A percentile compares a stretch with the other conserved stretches of the same genome.
Evolutionary conservation across 441 rosid genomes (phyloP).

Genomic region (Geranium incanum): DNA sequence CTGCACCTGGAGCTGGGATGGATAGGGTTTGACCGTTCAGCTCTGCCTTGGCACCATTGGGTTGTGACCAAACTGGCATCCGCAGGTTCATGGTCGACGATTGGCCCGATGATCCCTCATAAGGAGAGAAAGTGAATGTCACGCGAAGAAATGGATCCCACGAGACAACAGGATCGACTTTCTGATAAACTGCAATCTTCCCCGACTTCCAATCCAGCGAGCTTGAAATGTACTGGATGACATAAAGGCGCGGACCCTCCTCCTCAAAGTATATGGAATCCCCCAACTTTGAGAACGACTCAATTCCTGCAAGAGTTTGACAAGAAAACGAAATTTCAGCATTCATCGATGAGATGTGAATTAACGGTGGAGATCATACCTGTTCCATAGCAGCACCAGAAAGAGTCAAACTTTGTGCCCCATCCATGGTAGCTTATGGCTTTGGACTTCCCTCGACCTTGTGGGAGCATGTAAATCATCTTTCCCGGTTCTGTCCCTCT

Average conservation of each 20-base stretch:
- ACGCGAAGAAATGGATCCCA: constrained; percentile 60
- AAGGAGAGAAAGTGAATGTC: constrained; percentile 40
- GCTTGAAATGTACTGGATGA: constrained; percentile 76
- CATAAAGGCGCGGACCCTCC: constrained; percentile 75
- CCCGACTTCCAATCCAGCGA: constrained; percentile 66
- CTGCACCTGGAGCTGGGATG: constrained; percentile 58
- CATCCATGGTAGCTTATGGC: constrained; percentile 67
- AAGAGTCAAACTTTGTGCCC: constrained; percentile 62
- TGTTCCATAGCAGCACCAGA: constrained; percentile 99
- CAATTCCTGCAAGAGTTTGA: constrained; percentile 42
- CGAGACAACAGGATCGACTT: constrained; percentile 60
- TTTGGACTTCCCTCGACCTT: constrained; percentile 61
- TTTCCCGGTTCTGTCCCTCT: constrained; percentile 85
- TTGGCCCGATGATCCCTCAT: constrained; percentile 38
- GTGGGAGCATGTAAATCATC: constrained; percentile 97
- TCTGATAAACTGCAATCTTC: constrained; percentile 46
- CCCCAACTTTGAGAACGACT: constrained; percentile 91
- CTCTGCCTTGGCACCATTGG: constrained; percentile 44
- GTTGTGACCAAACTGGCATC: constrained; percentile 61
- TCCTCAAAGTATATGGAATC: constrained; percentile 91
- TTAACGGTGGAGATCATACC: constrained; percentile 32
- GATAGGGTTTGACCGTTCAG: constrained; percentile 44
- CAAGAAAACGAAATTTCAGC: background rate
- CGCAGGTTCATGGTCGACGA: constrained; percentile 63
- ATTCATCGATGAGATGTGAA: constrained; percentile 3